phyloP scores from a whole-genome alignment of 2,329 filamentous ascomycete species.

The Hirsutella thompsonii region DNA sequence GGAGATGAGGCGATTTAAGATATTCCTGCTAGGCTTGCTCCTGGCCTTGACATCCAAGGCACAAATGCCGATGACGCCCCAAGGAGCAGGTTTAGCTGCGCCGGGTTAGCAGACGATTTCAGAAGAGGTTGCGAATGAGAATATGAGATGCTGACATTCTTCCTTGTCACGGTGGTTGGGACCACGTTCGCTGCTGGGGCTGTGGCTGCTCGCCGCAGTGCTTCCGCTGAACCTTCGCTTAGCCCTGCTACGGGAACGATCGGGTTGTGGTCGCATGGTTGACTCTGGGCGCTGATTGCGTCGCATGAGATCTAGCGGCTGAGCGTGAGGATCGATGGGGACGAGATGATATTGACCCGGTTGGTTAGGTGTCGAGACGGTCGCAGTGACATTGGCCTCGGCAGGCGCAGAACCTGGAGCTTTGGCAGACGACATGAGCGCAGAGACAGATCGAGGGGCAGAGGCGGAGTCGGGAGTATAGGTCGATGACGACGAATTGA shows the following conservation, averaged over 20 bases:
- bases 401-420: conserved; percentile 27
- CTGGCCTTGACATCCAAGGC: conserved; percentile 91
- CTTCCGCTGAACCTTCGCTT: conserved; percentile 72
- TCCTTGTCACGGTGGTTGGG: conserved; percentile 43
- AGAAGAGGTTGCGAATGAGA: too few species aligned
- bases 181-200: conserved; percentile 58
- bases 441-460: conserved; percentile 28
- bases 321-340: conserved; percentile 25
- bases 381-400: conserved; percentile 39
- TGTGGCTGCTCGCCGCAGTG: conserved; percentile 70
- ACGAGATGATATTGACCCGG: conserved; percentile 33
- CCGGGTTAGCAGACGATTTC: conserved; percentile 13
- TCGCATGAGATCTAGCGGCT: conserved; percentile 31
- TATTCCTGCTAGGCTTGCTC: conserved; percentile 94
- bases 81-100: conserved; percentile 42
- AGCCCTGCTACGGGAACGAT: conserved; percentile 52
- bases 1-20: conserved; percentile 80
- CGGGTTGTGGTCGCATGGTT: conserved; percentile 31
- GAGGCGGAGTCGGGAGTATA: conserved; percentile 37
- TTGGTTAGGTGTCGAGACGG: conserved; percentile 27
- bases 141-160: conserved; percentile 25
- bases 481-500: conserved; percentile 35
- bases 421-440: conserved; percentile 31
- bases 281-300: conserved; percentile 25
- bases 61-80: conserved; percentile 77